Evolutionary conservation across 257 asterid genomes (phyloP).

Genomic region (Solanum piurae): DNA sequence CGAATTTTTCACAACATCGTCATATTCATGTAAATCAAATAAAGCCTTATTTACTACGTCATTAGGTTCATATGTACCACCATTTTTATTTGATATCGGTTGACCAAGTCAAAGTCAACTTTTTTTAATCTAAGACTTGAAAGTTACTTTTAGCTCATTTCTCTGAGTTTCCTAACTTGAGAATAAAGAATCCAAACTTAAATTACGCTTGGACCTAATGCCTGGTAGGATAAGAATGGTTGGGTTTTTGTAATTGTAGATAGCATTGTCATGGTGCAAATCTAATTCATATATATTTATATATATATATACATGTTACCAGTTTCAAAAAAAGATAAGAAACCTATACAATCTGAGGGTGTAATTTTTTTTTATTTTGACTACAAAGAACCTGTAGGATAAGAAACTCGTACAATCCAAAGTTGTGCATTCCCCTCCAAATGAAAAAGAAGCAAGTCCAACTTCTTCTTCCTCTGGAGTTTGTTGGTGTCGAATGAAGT

Average conservation of each 20-base stretch:
- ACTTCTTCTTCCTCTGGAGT: no score
- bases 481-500: no score
- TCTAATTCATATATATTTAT: no score
- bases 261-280: no score
- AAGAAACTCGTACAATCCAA: no score
- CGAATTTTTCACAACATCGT: no score
- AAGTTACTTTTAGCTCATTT: background rate
- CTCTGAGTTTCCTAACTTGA: background rate
- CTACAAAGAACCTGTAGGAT: background rate
- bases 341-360: background rate
- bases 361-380: background rate
- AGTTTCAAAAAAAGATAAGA: background rate
- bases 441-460: no score
- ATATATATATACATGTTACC: no score
- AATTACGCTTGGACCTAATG: background rate
- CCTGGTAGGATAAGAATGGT: background rate
- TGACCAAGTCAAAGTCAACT: background rate
- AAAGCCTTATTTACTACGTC: no score
- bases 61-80: background rate
- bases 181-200: background rate
- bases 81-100: background rate
- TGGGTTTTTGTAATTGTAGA: no score
- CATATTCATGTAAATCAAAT: no score
- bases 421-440: no score
- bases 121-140: background rate